Conservation (phyloP, 1,139 yeast species). For the Komagataea norvegica region DNA sequence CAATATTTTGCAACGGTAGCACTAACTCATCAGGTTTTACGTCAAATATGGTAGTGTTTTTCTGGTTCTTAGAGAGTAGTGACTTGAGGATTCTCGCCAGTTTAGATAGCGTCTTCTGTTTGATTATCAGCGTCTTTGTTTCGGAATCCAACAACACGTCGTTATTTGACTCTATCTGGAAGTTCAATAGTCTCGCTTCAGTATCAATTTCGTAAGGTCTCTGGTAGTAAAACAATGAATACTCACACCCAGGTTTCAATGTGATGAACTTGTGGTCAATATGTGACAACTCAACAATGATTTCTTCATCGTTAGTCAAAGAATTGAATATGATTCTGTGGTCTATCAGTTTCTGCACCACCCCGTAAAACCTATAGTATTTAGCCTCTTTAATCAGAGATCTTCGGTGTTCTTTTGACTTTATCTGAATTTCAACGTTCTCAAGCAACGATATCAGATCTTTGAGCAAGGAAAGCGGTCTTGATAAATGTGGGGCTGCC, state of each 20-base stretch:
- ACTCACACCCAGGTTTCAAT: not conserved
- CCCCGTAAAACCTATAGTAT: slow-evolving; percentile 68
- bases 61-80: slow-evolving; percentile 1
- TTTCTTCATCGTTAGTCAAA: slow-evolving; percentile 34
- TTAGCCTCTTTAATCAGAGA: slow-evolving; percentile 63
- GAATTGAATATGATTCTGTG: slow-evolving; percentile 51
- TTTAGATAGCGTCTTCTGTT: not conserved
- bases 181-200: slow-evolving; percentile 1
- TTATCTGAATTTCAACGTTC: slow-evolving; percentile 48
- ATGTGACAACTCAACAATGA: slow-evolving; percentile 48
- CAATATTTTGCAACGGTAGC: too few species aligned
- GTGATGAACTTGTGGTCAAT: slow-evolving; percentile 25
- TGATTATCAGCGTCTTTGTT: not conserved
- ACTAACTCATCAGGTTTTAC: too few species aligned
- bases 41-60: too few species aligned
- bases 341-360: slow-evolving; percentile 67
- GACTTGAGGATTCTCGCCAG: slow-evolving; percentile 3
- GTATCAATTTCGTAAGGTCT: slow-evolving; percentile 8
- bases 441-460: slow-evolving; percentile 53
- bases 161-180: slow-evolving; percentile 6
- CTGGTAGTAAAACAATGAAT: not conserved
- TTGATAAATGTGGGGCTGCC: slow-evolving; percentile 51
- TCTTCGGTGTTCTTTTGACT: slow-evolving; percentile 50
- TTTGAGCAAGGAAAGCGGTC: slow-evolving; percentile 56
- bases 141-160: slow-evolving; percentile 3